Evolutionary conservation across 129 eudicot species (phyloP), one percentile per base, ranked within the genome.

Genomic region (Helianthus tuberosus): DNA sequence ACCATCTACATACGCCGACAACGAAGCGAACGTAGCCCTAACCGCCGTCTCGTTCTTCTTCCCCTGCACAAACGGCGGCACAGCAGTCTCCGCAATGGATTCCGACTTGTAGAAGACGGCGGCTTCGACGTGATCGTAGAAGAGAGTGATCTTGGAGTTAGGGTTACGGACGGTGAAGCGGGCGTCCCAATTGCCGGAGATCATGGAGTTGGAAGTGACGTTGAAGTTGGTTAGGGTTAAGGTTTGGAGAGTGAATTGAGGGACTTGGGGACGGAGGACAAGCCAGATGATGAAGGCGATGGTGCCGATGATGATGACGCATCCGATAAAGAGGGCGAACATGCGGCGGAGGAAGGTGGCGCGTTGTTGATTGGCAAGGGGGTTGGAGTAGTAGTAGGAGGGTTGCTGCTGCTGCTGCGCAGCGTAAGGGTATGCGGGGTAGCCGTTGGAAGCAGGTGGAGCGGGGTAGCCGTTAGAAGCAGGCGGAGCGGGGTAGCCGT

Each of bases 191-290:
- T 83, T 79, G 2, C 76, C 90, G 3, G 96, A 67, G 41, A 86
- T 39, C 9, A 76, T 66, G n/a, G 86, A 71, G 15, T 48, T 46
- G 16, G 75, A 16, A 17, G 87, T 66, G 46, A 79, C 9, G 12
- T 77, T 81, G 75, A 92, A 76, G 77, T 87, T 81, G 32, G 91
- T 65, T 27, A 89, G 60, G 23, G 85, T 39, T 48, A 85, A 54
- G n/a, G 88, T 66, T 39, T 87, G 84, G 64, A 92, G 79, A 23
- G 86, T 85, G 84, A 92, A 87, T 66, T 83, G 71, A 35, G 96
- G 98, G 64, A 92, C 74, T 29, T 84, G 86, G 10, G 98, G 98
- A 44, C 96, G 93, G 83, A 92, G 91, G 54, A 92, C 68, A 2
- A 92, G 85, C 93, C 93, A 92, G 14, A 85, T 74, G 69, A 89